These are phyloP conservation scores for Pseudogymnoascus sp. DNA, from an alignment of 2,329 filamentous ascomycete species.

Conservation along the genomic window DNA sequence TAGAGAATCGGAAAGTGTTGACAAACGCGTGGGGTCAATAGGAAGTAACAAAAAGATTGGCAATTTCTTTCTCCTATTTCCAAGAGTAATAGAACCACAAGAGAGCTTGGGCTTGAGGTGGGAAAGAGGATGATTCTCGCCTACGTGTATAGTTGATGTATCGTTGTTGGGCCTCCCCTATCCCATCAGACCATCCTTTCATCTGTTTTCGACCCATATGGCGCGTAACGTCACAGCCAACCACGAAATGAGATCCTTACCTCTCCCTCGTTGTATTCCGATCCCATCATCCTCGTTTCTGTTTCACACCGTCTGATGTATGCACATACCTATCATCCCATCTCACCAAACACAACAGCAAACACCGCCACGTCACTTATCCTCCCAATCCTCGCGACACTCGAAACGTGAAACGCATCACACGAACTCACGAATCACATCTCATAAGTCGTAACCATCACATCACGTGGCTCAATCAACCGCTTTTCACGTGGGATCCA, in stretches of 20 bases:
- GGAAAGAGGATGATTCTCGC: background rate
- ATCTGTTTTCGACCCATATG: slow-evolving; percentile 3
- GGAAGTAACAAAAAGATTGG: background rate
- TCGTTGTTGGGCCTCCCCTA: background rate
- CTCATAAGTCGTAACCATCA: background rate
- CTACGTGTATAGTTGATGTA: background rate
- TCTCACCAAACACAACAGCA: slow-evolving; percentile 1
- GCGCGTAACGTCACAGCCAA: slow-evolving; percentile 8
- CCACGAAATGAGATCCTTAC: background rate
- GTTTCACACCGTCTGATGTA: slow-evolving; percentile 1
- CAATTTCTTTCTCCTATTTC: slow-evolving; percentile 3
- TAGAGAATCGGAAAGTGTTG: background rate
- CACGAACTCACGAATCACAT: slow-evolving; percentile 5
- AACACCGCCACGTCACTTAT: slow-evolving; percentile 2
- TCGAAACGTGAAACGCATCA: slow-evolving; percentile 9
- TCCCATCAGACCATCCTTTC: slow-evolving; percentile 1
- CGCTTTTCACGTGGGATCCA: background rate
- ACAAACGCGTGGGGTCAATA: background rate
- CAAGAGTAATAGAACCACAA: background rate
- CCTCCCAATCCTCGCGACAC: background rate
- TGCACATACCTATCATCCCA: background rate
- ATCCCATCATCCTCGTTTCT: background rate
- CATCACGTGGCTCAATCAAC: background rate
- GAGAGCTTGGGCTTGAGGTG: background rate
- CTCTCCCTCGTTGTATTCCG: background rate